Evolutionary conservation across 140 eudicot genomes (phyloP).

Genomic region (Anethum foeniculum): DNA sequence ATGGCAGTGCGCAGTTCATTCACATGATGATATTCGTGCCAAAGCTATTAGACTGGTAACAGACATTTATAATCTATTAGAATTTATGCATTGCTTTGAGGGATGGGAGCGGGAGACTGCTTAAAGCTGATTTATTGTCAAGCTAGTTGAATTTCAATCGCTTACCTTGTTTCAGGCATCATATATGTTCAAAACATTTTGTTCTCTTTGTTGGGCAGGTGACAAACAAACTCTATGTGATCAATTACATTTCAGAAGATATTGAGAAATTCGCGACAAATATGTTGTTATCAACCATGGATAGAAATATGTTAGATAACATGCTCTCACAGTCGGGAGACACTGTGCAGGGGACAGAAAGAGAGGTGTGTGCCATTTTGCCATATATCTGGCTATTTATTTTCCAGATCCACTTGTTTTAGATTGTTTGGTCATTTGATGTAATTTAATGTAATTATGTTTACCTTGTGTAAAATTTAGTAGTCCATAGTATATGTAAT

Average conservation of each 20-base stretch:
- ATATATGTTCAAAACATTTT: conserved; percentile 10
- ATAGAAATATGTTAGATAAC: conserved; percentile 30
- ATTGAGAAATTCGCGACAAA: conserved; percentile 74
- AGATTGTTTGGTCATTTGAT: background rate
- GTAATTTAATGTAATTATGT: background rate
- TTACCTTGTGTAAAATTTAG: no score
- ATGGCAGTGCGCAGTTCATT: conserved; percentile 88
- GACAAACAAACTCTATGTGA: conserved; percentile 75
- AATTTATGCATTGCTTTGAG: background rate
- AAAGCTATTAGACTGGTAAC: conserved; percentile 92
- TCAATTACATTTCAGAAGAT: conserved; percentile 48
- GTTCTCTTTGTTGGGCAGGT: conserved; percentile 47
- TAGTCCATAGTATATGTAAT: background rate
- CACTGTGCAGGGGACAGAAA: conserved; percentile 48
- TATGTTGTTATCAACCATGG: conserved; percentile 69
- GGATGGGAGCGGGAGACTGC: background rate
- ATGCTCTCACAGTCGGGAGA: conserved; percentile 28
- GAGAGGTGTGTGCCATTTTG: conserved; percentile 35
- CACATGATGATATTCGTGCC: conserved; percentile 71
- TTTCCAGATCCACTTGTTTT: background rate
- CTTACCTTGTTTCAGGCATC: background rate
- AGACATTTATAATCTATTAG: conserved; percentile 12
- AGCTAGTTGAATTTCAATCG: background rate
- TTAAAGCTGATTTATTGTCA: background rate
- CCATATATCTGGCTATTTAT: background rate